These are phyloP conservation scores for Kitagawia praeruptora DNA, from an alignment of 129 eudicot species.

Conservation along the genomic window DNA sequence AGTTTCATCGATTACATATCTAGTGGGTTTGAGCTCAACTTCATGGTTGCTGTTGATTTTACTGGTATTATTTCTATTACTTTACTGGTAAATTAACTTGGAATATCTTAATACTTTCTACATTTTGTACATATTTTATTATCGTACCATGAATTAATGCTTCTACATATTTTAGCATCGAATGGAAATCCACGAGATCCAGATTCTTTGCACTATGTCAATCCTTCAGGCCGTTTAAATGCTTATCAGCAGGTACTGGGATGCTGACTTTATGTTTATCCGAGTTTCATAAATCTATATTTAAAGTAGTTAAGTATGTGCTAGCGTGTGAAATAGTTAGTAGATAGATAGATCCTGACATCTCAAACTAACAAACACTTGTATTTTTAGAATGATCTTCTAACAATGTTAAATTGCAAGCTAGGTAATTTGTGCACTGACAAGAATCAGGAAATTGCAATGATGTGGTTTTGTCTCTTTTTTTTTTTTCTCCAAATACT, in stretches of 20 bases:
- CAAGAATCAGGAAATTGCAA: not conserved
- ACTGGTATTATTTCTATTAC: constrained; percentile 38
- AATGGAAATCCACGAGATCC: constrained; percentile 71
- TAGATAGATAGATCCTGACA: not conserved
- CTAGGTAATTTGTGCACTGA: not conserved
- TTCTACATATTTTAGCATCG: constrained; percentile 45
- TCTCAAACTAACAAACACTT: not conserved
- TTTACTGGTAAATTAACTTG: not conserved
- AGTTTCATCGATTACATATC: constrained; percentile 88
- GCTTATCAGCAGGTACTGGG: constrained; percentile 74
- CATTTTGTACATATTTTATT: not conserved
- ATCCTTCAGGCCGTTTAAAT: constrained; percentile 73
- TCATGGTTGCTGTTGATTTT: constrained; percentile 98
- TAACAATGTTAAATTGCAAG: not conserved
- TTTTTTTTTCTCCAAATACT: not conserved
- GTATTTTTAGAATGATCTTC: not conserved
- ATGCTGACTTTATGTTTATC: not conserved
- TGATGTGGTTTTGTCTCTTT: not conserved
- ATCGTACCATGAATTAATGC: not conserved
- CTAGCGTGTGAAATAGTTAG: not conserved
- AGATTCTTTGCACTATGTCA: constrained; percentile 70
- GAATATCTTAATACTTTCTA: not conserved
- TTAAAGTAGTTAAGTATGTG: not conserved
- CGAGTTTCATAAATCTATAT: not conserved
- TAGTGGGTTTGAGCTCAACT: constrained; percentile 83